A percentile compares a stretch with the other conserved stretches of the same genome.
Conservation (phyloP, 768 basidiomycete species). For the Auricularia sp. region DNA sequence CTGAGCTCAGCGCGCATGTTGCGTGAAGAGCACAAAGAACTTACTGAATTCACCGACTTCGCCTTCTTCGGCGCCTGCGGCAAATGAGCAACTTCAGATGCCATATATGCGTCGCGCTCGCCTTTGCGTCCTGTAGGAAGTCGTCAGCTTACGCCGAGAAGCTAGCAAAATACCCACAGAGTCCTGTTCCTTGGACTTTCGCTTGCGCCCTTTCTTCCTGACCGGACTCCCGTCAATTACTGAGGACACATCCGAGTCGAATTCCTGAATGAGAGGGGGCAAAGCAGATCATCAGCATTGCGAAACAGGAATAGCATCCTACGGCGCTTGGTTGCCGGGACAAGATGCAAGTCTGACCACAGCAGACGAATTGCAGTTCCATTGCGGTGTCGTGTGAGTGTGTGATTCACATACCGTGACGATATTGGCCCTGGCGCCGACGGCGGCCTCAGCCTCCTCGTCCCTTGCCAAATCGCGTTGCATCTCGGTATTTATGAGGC, state of each 20-base stretch:
- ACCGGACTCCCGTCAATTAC: constrained; percentile 21
- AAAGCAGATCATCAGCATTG: not conserved
- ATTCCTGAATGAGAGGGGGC: not conserved
- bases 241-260: constrained; percentile 1
- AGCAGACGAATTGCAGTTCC: too few species aligned
- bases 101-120: not conserved
- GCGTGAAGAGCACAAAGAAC: not conserved
- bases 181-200: constrained; percentile 15
- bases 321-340: too few species aligned
- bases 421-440: too few species aligned
- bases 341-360: too few species aligned
- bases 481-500: not conserved
- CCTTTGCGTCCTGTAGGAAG: constrained; percentile 19
- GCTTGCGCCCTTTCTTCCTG: constrained; percentile 22
- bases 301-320: too few species aligned
- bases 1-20: too few species aligned
- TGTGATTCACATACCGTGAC: too few species aligned
- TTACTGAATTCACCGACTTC: too few species aligned
- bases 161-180: not conserved
- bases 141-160: constrained; percentile 12
- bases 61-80: too few species aligned
- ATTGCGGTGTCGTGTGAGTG: too few species aligned
- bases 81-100: too few species aligned
- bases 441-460: not conserved
- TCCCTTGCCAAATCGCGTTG: not conserved